Conservation (phyloP, 345 rosid species). For the Lumnitzera racemosa region DNA sequence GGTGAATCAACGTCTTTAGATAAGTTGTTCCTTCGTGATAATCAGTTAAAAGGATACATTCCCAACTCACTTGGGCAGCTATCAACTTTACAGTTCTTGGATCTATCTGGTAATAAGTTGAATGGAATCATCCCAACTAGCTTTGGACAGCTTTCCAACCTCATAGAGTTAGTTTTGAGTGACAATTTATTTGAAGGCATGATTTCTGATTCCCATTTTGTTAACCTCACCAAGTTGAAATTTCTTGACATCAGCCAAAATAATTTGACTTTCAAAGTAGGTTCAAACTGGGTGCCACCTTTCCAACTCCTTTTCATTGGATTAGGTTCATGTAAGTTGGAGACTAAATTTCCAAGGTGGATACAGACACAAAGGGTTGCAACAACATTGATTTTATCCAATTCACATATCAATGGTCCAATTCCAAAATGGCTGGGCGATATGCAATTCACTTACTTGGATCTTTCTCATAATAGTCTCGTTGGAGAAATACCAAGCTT, state of each 20-base stretch:
- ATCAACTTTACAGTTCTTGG: not conserved
- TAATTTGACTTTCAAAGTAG: not conserved
- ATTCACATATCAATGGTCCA: not conserved
- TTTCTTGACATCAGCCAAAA: constrained; percentile 1
- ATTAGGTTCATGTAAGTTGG: not conserved
- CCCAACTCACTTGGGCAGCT: not conserved
- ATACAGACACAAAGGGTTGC: constrained; percentile 1
- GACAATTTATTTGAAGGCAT: constrained; percentile 8
- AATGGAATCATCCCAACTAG: not conserved
- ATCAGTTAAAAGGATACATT: constrained; percentile 6
- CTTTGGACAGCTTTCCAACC: constrained; percentile 2
- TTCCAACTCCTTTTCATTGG: constrained; percentile 1
- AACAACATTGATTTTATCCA: not conserved
- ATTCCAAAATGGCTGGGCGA: constrained; percentile 4
- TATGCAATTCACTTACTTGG: constrained; percentile 5
- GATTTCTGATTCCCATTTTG: constrained; percentile 7
- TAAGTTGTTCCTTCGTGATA: not conserved
- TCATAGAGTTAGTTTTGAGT: not conserved
- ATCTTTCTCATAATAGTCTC: too few species aligned
- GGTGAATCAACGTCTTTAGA: not conserved
- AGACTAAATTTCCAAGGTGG: not conserved
- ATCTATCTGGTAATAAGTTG: constrained; percentile 2
- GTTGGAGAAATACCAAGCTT: too few species aligned
- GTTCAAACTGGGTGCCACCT: constrained; percentile 1
- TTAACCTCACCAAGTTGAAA: constrained; percentile 6